phyloP scores from a whole-genome alignment of 192 early-diverging fungal genomes.

The Rhizophagus sp. region DNA sequence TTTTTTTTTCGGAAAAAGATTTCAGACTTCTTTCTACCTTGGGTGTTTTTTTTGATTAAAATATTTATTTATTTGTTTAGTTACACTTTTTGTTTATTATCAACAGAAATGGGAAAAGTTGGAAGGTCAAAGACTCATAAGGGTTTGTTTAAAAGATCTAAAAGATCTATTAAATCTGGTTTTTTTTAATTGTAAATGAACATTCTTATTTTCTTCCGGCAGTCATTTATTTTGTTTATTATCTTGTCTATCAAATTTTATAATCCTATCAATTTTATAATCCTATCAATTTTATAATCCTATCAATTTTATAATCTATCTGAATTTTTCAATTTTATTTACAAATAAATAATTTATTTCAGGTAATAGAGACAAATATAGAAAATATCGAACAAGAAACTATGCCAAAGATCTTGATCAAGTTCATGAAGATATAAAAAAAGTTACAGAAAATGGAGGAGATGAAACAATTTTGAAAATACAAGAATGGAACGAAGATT shows the following conservation, averaged over 20 bases:
- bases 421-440: conserved; percentile 83
- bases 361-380: conserved; percentile 77
- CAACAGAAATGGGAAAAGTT: conserved; percentile 49
- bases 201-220: no score
- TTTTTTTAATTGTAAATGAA: not conserved
- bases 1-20: no score
- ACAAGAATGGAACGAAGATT: conserved; percentile 66
- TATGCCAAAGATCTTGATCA: conserved; percentile 94
- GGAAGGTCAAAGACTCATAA: conserved; percentile 54
- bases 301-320: not conserved
- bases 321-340: no score
- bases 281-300: no score
- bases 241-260: not conserved
- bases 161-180: not conserved
- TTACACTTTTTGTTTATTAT: not conserved
- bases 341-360: not conserved
- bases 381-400: conserved; percentile 79
- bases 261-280: not conserved
- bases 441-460: conserved; percentile 37
- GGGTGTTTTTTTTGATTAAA: not conserved
- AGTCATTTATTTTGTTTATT: no score
- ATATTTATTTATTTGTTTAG: not conserved
- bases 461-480: conserved; percentile 5
- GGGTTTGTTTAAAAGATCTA: conserved; percentile 11
- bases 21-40: no score